Percentiles rank a stretch among this genome's conserved stretches.
Evolutionary conservation across 1,139 yeast genomes (phyloP).

Genomic region (Geotrichum australiense): DNA sequence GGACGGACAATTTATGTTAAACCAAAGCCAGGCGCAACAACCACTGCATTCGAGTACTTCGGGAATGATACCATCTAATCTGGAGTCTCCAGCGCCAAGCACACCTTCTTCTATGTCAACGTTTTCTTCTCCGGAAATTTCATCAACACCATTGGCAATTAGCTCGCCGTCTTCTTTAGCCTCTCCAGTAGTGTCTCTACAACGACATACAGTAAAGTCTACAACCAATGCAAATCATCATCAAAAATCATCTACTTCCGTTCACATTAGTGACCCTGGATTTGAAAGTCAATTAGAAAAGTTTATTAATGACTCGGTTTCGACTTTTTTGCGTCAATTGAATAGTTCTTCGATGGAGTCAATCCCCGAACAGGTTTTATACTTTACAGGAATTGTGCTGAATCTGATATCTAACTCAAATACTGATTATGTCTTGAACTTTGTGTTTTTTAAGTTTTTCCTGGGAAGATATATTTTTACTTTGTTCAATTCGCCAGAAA

Average conservation of each 20-base stretch:
- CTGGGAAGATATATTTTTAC: slow-evolving; percentile 24
- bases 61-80: neutral
- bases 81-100: slow-evolving; percentile 1
- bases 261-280: slow-evolving; percentile 11
- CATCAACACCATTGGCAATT: slow-evolving; percentile 19
- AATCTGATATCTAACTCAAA: slow-evolving; percentile 19
- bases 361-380: slow-evolving; percentile 24
- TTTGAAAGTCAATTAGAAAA: slow-evolving; percentile 18
- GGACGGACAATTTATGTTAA: slow-evolving; percentile 25
- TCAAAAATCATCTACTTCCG: slow-evolving; percentile 10
- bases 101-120: slow-evolving; percentile 4
- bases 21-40: slow-evolving; percentile 8
- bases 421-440: slow-evolving; percentile 19
- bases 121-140: slow-evolving; percentile 3
- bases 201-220: slow-evolving; percentile 13
- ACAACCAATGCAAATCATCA: slow-evolving; percentile 6
- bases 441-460: slow-evolving; percentile 25
- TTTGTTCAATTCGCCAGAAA: slow-evolving; percentile 25
- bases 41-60: slow-evolving; percentile 8
- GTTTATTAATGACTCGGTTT: slow-evolving; percentile 22
- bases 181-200: slow-evolving; percentile 12
- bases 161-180: neutral
- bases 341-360: slow-evolving; percentile 21
- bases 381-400: slow-evolving; percentile 22
- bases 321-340: slow-evolving; percentile 22